phyloP scores from a whole-genome alignment of 495 filamentous ascomycete genomes.

The Aspergillus ostianus region DNA sequence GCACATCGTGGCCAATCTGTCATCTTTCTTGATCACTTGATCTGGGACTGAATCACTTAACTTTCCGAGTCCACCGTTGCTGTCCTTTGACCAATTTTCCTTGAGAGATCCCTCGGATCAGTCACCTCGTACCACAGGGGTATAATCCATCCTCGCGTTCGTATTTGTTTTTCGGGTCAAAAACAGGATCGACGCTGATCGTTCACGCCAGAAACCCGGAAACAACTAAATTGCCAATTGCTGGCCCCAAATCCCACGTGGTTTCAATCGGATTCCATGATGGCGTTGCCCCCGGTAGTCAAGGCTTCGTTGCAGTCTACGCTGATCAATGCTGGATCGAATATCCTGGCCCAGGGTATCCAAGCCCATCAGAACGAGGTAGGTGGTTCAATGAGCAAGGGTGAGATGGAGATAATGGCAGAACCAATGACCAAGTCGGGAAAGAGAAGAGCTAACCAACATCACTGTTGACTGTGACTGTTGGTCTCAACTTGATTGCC shows the following conservation, averaged over 20 bases:
- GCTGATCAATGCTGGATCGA: conserved; percentile 66
- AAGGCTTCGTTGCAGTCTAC: conserved; percentile 65
- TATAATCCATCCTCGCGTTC: not conserved
- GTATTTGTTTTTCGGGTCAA: not conserved
- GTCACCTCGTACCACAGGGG: not conserved
- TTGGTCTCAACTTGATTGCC: not conserved
- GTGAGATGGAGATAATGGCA: not conserved
- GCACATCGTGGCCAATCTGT: not conserved
- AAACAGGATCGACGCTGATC: not conserved
- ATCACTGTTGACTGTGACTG: not conserved
- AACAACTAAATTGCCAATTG: not conserved
- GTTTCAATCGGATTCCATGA: conserved; percentile 4
- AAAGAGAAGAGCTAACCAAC: not conserved
- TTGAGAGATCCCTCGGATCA: no score
- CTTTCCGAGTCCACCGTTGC: not conserved
- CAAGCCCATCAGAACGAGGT: conserved; percentile 61
- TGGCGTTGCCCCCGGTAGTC: conserved; percentile 52
- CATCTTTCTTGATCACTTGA: not conserved
- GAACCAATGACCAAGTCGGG: no score
- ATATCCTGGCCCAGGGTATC: conserved; percentile 72
- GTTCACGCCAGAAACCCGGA: not conserved
- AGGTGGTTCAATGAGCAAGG: conserved; percentile 10
- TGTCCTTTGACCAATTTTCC: not conserved
- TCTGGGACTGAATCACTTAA: not conserved
- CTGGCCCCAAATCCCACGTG: not conserved